These are phyloP conservation scores for Acrocalymma vagum DNA, from an alignment of 2,329 filamentous ascomycete species.

Conservation along the genomic window DNA sequence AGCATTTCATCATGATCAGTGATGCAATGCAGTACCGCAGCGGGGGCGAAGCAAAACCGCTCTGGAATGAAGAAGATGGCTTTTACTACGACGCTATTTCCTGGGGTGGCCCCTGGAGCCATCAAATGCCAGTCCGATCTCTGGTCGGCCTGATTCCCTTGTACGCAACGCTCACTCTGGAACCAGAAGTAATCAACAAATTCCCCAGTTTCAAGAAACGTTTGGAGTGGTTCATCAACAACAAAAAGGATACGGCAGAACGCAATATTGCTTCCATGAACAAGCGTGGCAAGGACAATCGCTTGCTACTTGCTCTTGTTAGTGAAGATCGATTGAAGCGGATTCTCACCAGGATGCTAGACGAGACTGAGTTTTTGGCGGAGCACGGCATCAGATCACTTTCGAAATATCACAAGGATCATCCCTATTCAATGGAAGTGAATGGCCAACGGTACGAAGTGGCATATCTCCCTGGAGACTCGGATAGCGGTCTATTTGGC, in stretches of 20 bases:
- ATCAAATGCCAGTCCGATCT: constrained; percentile 90
- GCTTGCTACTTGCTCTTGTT: constrained; percentile 87
- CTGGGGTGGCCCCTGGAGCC: constrained; percentile 91
- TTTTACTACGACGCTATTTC: constrained; percentile 99
- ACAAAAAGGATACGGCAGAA: constrained; percentile 85
- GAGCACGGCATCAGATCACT: constrained; percentile 90
- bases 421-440: constrained; percentile 95
- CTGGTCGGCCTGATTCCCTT: constrained; percentile 93
- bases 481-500: constrained; percentile 92
- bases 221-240: constrained; percentile 92
- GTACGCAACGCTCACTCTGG: constrained; percentile 89
- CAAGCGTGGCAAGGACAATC: constrained; percentile 87
- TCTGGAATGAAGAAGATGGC: constrained; percentile 96
- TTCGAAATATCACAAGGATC: constrained; percentile 88
- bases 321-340: constrained; percentile 91
- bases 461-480: constrained; percentile 92
- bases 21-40: constrained; percentile 87
- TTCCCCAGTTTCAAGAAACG: constrained; percentile 93
- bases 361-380: constrained; percentile 91
- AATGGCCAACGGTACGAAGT: constrained; percentile 91
- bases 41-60: constrained; percentile 76
- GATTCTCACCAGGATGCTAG: constrained; percentile 90
- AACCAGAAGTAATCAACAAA: constrained; percentile 91
- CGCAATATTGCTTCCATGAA: constrained; percentile 94
- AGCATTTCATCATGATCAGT: constrained; percentile 97